phyloP scores from a whole-genome alignment of 257 asterid genomes.

The Parsonsia alboflavescens region DNA sequence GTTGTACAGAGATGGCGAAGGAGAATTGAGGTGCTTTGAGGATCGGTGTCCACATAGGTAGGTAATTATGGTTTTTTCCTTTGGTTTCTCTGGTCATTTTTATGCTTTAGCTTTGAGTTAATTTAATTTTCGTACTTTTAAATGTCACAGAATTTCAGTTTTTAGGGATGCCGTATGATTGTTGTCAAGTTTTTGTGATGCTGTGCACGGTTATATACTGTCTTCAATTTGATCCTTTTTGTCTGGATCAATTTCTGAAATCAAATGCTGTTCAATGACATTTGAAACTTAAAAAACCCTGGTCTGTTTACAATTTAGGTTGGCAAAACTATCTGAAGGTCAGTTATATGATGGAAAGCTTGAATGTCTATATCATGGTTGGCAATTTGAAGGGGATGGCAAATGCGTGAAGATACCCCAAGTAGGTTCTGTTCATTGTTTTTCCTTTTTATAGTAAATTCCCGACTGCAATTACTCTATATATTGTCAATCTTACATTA shows the following conservation, averaged over 20 bases:
- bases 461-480: not conserved
- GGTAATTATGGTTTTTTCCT: not conserved
- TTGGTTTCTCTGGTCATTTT: not conserved
- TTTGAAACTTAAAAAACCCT: not conserved
- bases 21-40: constrained; percentile 63
- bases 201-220: too few relatives aligned
- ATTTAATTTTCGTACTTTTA: too few relatives aligned
- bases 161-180: too few relatives aligned
- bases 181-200: too few relatives aligned
- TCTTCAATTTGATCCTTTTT: too few relatives aligned
- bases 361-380: constrained; percentile 93
- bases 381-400: constrained; percentile 90
- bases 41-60: constrained; percentile 96
- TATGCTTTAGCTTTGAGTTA: not conserved
- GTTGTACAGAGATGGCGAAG: constrained; percentile 63
- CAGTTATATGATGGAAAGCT: constrained; percentile 69
- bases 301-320: constrained; percentile 32
- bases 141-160: too few relatives aligned
- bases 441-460: not conserved
- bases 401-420: constrained; percentile 91
- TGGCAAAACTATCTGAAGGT: constrained; percentile 95
- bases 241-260: too few relatives aligned
- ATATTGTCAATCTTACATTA: not conserved
- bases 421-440: constrained; percentile 54
- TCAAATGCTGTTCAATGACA: not conserved